Evolutionary conservation across 2,329 filamentous ascomycete genomes (phyloP).

Genomic region (Leptographium radiaticola): DNA sequence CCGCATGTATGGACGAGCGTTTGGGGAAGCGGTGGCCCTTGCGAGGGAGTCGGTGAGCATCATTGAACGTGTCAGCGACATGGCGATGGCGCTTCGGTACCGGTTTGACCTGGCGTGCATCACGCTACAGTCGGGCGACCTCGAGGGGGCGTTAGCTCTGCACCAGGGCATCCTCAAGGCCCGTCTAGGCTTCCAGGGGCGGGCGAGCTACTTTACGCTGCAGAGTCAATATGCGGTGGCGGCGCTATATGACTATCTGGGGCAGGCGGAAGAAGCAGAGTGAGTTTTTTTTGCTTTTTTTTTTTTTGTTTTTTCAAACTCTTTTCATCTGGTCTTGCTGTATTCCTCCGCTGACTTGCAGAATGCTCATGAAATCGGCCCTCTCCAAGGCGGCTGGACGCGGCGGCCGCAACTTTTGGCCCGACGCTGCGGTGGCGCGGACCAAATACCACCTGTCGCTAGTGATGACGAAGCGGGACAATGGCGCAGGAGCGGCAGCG

Average conservation of each 20-base stretch:
- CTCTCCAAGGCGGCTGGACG: conserved; percentile 4
- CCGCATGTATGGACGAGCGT: conserved; percentile 8
- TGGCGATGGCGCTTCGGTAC: conserved; percentile 9
- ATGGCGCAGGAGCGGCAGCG: not conserved
- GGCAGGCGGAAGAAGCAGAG: conserved; percentile 9
- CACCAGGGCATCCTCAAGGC: conserved; percentile 9
- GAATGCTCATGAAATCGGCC: conserved; percentile 5
- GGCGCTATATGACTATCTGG: conserved; percentile 8
- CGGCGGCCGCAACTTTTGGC: conserved; percentile 9
- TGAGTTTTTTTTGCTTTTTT: not conserved
- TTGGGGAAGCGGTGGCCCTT: conserved; percentile 5
- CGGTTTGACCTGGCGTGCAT: conserved; percentile 10
- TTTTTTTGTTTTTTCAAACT: not conserved
- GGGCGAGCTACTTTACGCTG: conserved; percentile 11
- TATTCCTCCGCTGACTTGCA: not conserved
- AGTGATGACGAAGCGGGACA: conserved; percentile 3
- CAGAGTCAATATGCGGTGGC: conserved; percentile 11
- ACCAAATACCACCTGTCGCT: conserved; percentile 11
- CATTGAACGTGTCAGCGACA: conserved; percentile 6
- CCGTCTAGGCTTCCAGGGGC: conserved; percentile 10
- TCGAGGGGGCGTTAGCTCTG: conserved; percentile 5
- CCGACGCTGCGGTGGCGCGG: conserved; percentile 8
- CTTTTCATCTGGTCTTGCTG: not conserved
- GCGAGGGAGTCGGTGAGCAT: conserved; percentile 3
- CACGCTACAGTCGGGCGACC: conserved; percentile 8